Conservation (phyloP, 2,329 filamentous ascomycete species). For the Trichoderma arundinaceum region DNA sequence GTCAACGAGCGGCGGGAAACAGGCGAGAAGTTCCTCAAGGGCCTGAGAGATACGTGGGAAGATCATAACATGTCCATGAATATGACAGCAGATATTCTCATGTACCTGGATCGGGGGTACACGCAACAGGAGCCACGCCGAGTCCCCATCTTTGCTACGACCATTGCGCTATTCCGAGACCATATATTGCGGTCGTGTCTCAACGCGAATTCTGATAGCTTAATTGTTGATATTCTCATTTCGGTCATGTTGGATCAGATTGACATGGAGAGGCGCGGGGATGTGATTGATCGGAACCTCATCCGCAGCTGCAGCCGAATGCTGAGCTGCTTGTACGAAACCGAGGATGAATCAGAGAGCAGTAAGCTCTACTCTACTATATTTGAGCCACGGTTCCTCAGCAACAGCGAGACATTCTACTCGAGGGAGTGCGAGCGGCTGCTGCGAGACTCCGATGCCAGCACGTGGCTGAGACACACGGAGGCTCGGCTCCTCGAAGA, state of each 20-base stretch:
- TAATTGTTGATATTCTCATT: constrained; percentile 77
- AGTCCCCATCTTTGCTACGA: constrained; percentile 80
- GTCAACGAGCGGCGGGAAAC: constrained; percentile 77
- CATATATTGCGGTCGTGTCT: constrained; percentile 73
- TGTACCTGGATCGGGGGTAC: constrained; percentile 94
- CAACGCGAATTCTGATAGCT: constrained; percentile 50
- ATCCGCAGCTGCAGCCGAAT: constrained; percentile 86
- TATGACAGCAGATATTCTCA: constrained; percentile 94
- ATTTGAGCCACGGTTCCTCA: constrained; percentile 81
- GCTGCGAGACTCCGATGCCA: constrained; percentile 78
- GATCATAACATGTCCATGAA: constrained; percentile 93
- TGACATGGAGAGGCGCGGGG: constrained; percentile 87
- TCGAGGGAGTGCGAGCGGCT: constrained; percentile 73
- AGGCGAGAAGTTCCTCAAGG: constrained; percentile 81
- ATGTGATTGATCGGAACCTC: constrained; percentile 82
- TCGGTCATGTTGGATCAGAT: constrained; percentile 88
- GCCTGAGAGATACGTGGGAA: constrained; percentile 79
- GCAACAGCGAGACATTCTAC: constrained; percentile 76
- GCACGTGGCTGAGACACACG: constrained; percentile 79
- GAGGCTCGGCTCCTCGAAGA: constrained; percentile 79
- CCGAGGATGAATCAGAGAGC: constrained; percentile 74
- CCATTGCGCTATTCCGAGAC: constrained; percentile 88
- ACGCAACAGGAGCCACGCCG: constrained; percentile 68
- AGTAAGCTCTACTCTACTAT: constrained; percentile 82
- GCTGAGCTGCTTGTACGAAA: constrained; percentile 87